phyloP scores from a whole-genome alignment of 23 red algal genomes.

The Pyropia haitanensis region DNA sequence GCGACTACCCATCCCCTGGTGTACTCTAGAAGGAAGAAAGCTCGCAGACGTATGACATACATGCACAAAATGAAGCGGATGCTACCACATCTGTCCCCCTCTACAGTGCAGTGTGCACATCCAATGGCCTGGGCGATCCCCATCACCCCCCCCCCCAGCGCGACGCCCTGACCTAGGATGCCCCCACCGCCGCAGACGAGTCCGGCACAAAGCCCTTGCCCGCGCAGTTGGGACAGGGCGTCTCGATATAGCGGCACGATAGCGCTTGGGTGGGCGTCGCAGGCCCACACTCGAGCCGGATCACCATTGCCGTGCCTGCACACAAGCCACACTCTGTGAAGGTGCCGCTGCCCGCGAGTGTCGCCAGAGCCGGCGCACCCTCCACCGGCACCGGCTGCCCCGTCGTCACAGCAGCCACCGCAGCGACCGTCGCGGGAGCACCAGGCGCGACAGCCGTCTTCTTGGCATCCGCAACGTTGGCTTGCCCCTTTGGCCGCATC shows the following conservation, averaged over 20 bases:
- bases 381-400: slow-evolving; percentile 8
- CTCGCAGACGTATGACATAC: too few species aligned
- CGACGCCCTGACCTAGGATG: too few species aligned
- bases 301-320: slow-evolving; percentile 71
- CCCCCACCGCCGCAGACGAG: too few species aligned
- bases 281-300: slow-evolving; percentile 83
- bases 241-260: slow-evolving; percentile 76
- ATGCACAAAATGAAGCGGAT: too few species aligned
- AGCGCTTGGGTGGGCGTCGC: slow-evolving; percentile 90
- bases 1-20: too few species aligned
- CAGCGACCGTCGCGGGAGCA: slow-evolving; percentile 9
- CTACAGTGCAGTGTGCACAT: too few species aligned
- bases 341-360: slow-evolving; percentile 7
- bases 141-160: too few species aligned
- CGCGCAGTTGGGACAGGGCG: slow-evolving; percentile 62
- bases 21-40: too few species aligned
- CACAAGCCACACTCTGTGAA: slow-evolving; percentile 67
- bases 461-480: slow-evolving; percentile 17
- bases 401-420: slow-evolving; percentile 5
- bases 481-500: slow-evolving; percentile 17
- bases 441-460: slow-evolving; percentile 39
- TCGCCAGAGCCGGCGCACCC: slow-evolving; percentile 8
- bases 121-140: too few species aligned
- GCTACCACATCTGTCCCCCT: too few species aligned
- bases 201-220: slow-evolving; percentile 63